Base-by-base conservation (phyloP, 2,329 filamentous ascomycete species). In the Aspergillus sp. region DNA sequence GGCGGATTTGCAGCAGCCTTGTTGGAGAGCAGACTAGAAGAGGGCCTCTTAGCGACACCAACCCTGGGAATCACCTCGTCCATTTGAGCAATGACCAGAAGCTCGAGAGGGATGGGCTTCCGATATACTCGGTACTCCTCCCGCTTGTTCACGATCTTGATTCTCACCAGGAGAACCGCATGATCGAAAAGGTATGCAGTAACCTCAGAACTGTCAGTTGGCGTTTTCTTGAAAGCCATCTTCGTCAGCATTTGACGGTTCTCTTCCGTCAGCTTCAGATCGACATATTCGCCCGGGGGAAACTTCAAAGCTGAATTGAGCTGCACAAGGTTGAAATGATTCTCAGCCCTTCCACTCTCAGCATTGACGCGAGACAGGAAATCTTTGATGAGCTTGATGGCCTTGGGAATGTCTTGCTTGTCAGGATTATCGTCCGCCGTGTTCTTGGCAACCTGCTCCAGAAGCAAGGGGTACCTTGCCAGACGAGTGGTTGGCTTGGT, bases 141-240 rank as follows among this genome's bases (percentile, higher is more conserved):
- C 47, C 86, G 86, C 80, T 98, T 98, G 75, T 95, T 96, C 61
- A 90, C 90, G 61, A 90, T 89, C 80, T 98, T 99, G 65, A 93
- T 89, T 55, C 93, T 86, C 65, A 97, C 95, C 42, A 99, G 84
- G 38, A 99, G 83, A 55, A 99, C 89, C 3, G 95, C 94, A 74
- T 99, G 95, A 71, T 99, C 95, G 73, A 99, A 97, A 23, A 99
- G 83, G 80, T 96, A 99, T 15, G 92, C 93, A 19, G 92, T 95
- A 48, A 99, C 94, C 70, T 98, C 94, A 1, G 90, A 87, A 50
- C 87, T 89, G 73, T 97, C 93, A 0, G 91, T 93, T 0, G 93
- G 90, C 4, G 88, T 87, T 81, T 98, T 98, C 82, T 96, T 98
- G 76, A 99, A 85, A 63, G 88, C 88, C 70, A 92, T 93, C 81